Evolutionary conservation across 176 grass and related monocot species (phyloP), one percentile per base, ranked within the genome.

Genomic region (Dendrocalamus sinicus): DNA sequence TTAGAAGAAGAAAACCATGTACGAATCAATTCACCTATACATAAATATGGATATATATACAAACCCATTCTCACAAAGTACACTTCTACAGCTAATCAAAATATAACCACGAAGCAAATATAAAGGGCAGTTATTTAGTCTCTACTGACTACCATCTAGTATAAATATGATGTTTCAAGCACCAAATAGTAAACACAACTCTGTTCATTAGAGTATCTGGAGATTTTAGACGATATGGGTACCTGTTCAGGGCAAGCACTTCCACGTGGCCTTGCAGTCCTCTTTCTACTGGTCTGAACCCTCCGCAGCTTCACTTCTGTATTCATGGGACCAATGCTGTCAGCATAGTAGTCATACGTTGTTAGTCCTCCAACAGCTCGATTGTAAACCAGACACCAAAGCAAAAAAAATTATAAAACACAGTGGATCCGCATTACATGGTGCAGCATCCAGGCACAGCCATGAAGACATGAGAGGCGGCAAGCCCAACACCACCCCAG

Each of bases 181-280:
- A n/a, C n/a, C n/a, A n/a, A n/a, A n/a, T n/a, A n/a, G n/a, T n/a
- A n/a, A n/a, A n/a, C n/a, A n/a, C n/a, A n/a, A 20, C 20, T 53
- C 0, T 5, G 13, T 84, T 46, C 12, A 3, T 43, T 55, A 76
- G 6, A 65, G 13, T 9, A 65, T 41, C 8, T 15, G 20, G 13
- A 44, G 19, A 0, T 22, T 13, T 1, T 37, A 6, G 46, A 55
- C 20, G 48, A 55, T 28, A 32, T 64, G 32, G 11, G 0, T 22
- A 98, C 96, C 93, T 98, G 89, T 82, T 98, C 93, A 84, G 93
- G 91, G 7, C 52, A 35, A 81, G 70, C 76, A 19, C 79, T 91
- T 91, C 86, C 91, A 67, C 62, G 61, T 4, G 91, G 89, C 54
- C 73, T 81, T 52, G 79, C 80, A 15, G 87, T 86, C 63, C 88